A percentile compares a stretch with the other conserved stretches of the same genome.
phyloP scores from a whole-genome alignment of 768 basidiomycete species.

The Tylopilus balloui region DNA sequence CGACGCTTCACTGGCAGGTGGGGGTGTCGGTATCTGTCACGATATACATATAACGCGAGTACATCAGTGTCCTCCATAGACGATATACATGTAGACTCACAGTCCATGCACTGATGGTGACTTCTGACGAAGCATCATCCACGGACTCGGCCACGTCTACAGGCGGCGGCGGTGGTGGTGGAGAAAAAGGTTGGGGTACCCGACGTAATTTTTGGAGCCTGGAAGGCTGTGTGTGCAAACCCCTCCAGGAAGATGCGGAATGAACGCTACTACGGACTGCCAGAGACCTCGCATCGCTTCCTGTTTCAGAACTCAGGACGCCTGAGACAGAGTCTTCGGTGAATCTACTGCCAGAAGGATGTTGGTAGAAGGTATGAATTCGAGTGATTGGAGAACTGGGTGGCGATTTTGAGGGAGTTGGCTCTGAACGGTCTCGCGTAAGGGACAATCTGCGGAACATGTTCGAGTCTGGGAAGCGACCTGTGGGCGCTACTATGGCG shows the following conservation, averaged over 20 bases:
- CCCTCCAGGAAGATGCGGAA: slow-evolving; percentile 2
- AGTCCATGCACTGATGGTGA: slow-evolving; percentile 8
- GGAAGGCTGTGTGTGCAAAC: slow-evolving; percentile 2
- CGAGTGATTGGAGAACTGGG: slow-evolving; percentile 14
- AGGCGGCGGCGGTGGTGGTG: neutral
- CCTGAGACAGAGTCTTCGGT: slow-evolving; percentile 24
- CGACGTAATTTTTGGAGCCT: slow-evolving; percentile 22
- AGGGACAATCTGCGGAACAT: slow-evolving; percentile 19
- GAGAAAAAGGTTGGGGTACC: neutral
- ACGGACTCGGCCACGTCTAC: neutral
- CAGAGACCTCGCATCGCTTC: slow-evolving; percentile 16
- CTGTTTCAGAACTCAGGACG: slow-evolving; percentile 25
- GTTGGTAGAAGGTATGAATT: slow-evolving; percentile 8
- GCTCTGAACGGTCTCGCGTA: slow-evolving; percentile 4
- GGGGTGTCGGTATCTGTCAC: slow-evolving; percentile 5
- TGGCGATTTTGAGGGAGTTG: slow-evolving; percentile 10
- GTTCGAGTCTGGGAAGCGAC: neutral
- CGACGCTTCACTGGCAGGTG: neutral
- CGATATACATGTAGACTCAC: slow-evolving; percentile 7
- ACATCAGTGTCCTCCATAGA: neutral
- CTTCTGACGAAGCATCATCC: slow-evolving; percentile 6
- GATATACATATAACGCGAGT: neutral
- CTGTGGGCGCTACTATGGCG: neutral
- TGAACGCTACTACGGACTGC: slow-evolving; percentile 1
- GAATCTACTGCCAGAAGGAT: slow-evolving; percentile 28